These are phyloP conservation scores for Candida berthetii DNA, from an alignment of 805 yeast species.

Conservation along the genomic window DNA sequence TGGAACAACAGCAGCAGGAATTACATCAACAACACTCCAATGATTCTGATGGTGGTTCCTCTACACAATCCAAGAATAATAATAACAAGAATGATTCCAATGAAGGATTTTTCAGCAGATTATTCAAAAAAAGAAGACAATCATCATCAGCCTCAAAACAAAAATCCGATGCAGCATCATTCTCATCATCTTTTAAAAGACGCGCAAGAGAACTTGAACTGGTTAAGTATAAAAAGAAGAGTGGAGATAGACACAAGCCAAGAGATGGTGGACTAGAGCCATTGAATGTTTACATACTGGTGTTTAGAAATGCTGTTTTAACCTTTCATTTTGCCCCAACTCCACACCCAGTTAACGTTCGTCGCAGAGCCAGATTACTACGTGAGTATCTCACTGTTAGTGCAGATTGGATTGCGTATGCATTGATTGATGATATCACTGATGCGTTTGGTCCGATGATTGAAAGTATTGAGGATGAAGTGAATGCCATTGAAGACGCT, in stretches of 20 bases:
- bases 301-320: slow-evolving; percentile 83
- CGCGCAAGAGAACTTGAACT: slow-evolving; percentile 25
- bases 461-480: slow-evolving; percentile 90
- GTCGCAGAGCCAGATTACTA: slow-evolving; percentile 84
- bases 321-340: slow-evolving; percentile 94
- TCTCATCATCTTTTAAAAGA: slow-evolving; percentile 20
- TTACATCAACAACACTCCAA: too few relatives aligned
- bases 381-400: slow-evolving; percentile 85
- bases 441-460: slow-evolving; percentile 98
- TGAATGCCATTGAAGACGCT: slow-evolving; percentile 89
- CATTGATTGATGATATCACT: slow-evolving; percentile 92
- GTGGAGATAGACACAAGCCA: slow-evolving; percentile 38
- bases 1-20: too few relatives aligned
- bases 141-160: slow-evolving; percentile 8
- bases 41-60: slow-evolving; percentile 1
- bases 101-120: slow-evolving; percentile 4
- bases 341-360: slow-evolving; percentile 92
- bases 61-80: background rate
- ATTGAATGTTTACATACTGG: slow-evolving; percentile 86
- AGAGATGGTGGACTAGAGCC: slow-evolving; percentile 67
- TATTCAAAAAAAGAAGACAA: slow-evolving; percentile 9
- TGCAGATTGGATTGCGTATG: slow-evolving; percentile 97
- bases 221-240: slow-evolving; percentile 32
- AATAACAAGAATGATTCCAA: slow-evolving; percentile 17
- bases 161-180: slow-evolving; percentile 7